Base-by-base conservation (phyloP, 176 grass and related monocot genomes). In the Aegilops speltoides region DNA sequence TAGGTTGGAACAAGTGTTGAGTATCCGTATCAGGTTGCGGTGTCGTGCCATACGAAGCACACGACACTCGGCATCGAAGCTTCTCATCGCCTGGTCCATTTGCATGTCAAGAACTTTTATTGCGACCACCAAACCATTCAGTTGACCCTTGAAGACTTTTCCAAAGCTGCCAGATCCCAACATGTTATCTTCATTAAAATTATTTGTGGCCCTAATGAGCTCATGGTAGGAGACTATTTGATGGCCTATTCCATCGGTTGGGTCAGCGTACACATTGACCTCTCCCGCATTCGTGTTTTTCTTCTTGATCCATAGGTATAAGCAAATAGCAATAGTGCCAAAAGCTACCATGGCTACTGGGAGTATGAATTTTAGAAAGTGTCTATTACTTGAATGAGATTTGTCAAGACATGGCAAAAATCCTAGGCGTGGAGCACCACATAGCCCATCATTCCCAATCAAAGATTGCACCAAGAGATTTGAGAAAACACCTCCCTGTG, bases 231-330 rank as follows among this genome's bases (percentile, higher is more conserved):
- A 72, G 20, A 72, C 4, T 6, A 38, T 32, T 1, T 41, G 68
- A 23, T 40, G 33, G 3, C 36, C 8, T 10, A 26, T 26, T 1
- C 24, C 8, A 34, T 34, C 31, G 0, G 3, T 20, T 20, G 24
- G 4, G 8, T 25, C 16, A 0, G 0, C 6, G 1, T 5, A 20
- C 19, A 0, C 1, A 3, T 6, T 16, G 2, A 8, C 7, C 26
- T 17, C 29, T 19, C 14, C 12, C 4, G 13, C 1, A 10, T 43
- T 41, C 4, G 0, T 73, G 8, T 4, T 2, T 41, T 43, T 73
- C 10, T 73, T 43, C 13, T 10, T 24, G 1, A 12, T 13, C 19
- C 19, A 38, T 1, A 40, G 1, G 9, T 14, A 73, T 73, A 73
- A n/a, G 69, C 9, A 24, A 6, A 7, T n/a, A 23, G 22, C 36